Evolutionary conservation across 192 early-diverging fungal species (phyloP).

Genomic region (Thoreauomyces humboldtii): DNA sequence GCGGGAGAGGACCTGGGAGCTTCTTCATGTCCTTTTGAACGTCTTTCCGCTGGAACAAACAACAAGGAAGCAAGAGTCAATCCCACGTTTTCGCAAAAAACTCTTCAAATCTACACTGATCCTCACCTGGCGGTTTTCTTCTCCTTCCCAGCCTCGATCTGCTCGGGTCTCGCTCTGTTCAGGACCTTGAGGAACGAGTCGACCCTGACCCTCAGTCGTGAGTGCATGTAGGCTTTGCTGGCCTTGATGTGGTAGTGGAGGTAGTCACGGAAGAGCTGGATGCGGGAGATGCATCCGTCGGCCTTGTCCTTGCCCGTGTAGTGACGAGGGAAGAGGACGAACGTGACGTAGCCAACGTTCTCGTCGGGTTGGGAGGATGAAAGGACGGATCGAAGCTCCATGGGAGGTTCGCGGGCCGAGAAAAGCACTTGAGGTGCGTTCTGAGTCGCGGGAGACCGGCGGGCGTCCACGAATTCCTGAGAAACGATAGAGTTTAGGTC

Average conservation of each 20-base stretch:
- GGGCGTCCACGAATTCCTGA: slow-evolving; percentile 98
- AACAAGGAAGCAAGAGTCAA: not conserved
- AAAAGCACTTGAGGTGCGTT: slow-evolving; percentile 98
- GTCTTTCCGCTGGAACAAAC: slow-evolving; percentile 38
- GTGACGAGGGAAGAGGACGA: slow-evolving; percentile 95
- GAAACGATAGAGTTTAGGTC: too few relatives aligned
- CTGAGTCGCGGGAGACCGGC: slow-evolving; percentile 81
- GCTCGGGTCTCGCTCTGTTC: slow-evolving; percentile 96
- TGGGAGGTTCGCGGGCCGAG: slow-evolving; percentile 85
- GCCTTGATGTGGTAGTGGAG: slow-evolving; percentile 99
- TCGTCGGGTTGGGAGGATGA: too few relatives aligned
- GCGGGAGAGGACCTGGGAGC: not conserved
- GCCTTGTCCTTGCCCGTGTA: slow-evolving; percentile 68
- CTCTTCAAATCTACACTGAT: not conserved
- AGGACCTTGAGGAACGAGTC: slow-evolving; percentile 96
- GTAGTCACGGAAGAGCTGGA: slow-evolving; percentile 94
- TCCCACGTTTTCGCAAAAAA: not conserved
- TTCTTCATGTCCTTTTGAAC: slow-evolving; percentile 31
- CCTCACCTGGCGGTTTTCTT: slow-evolving; percentile 49
- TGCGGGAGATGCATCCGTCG: slow-evolving; percentile 90
- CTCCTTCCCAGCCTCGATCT: slow-evolving; percentile 48
- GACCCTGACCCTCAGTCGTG: slow-evolving; percentile 93
- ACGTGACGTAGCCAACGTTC: slow-evolving; percentile 91
- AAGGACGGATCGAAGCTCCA: slow-evolving; percentile 87
- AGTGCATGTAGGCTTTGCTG: slow-evolving; percentile 99